A percentile compares a stretch with the other conserved stretches of the same genome.
Evolutionary conservation across 192 early-diverging fungal genomes (phyloP).

Genomic region (Backusella luteola): DNA sequence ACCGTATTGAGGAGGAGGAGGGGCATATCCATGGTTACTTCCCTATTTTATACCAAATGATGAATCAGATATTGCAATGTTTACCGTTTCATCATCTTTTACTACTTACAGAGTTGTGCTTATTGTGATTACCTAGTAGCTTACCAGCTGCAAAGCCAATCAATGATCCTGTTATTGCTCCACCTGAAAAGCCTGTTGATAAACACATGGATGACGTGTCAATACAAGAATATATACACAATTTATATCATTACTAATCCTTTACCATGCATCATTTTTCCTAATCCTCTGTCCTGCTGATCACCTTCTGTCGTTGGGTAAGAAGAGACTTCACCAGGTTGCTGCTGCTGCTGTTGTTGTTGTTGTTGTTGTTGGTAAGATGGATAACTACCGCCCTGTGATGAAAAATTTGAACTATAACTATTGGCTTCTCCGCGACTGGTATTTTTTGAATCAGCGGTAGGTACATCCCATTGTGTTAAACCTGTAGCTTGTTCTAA

Average conservation of each 20-base stretch:
- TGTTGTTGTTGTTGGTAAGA: not conserved
- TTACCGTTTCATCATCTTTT: not conserved
- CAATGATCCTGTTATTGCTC: slow-evolving; percentile 3
- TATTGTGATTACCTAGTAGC: not conserved
- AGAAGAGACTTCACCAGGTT: not conserved
- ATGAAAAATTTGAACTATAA: not conserved
- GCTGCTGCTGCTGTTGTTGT: not conserved
- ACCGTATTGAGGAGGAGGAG: not conserved
- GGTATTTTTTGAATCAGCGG: not conserved
- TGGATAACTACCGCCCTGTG: not conserved
- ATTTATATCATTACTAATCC: not conserved
- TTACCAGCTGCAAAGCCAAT: slow-evolving; percentile 14
- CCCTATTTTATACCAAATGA: not conserved
- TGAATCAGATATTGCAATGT: not conserved
- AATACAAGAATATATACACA: not conserved
- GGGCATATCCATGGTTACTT: not conserved
- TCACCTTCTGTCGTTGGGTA: not conserved
- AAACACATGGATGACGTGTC: not conserved
- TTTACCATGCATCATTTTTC: slow-evolving; percentile 2
- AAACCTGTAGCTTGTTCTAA: slow-evolving; percentile 19
- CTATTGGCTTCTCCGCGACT: not conserved
- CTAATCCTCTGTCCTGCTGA: not conserved
- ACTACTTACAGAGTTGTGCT: not conserved
- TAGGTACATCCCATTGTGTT: slow-evolving; percentile 29
- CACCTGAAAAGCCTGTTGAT: slow-evolving; percentile 13